These are phyloP conservation scores for Sphaerobolus stellatus DNA, from an alignment of 1,284 basidiomycete species.

Conservation along the genomic window DNA sequence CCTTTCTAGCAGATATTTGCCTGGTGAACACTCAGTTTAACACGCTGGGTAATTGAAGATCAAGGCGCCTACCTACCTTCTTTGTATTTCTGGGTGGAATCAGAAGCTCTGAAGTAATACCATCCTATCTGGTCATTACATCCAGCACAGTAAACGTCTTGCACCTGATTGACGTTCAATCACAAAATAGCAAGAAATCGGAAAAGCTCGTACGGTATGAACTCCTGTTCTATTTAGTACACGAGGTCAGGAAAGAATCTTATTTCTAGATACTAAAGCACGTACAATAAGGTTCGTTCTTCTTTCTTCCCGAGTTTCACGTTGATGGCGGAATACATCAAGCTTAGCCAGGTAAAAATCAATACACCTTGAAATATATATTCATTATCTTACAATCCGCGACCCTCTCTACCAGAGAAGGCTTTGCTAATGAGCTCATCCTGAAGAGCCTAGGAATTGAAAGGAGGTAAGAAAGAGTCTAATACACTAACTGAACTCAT, in stretches of 20 bases:
- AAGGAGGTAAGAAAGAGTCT: not conserved
- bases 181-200: conserved; percentile 7
- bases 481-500: not conserved
- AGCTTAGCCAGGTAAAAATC: conserved; percentile 37
- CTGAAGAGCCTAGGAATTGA: conserved; percentile 59
- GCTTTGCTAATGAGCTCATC: conserved; percentile 85
- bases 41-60: not conserved
- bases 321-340: conserved; percentile 78
- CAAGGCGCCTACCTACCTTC: conserved; percentile 54
- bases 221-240: conserved; percentile 2
- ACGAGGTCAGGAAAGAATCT: conserved; percentile 4
- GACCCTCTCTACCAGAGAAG: conserved; percentile 81
- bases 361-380: not conserved
- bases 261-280: conserved; percentile 12
- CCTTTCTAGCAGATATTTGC: conserved; percentile 81
- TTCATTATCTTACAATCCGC: conserved; percentile 63
- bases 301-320: conserved; percentile 73
- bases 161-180: conserved; percentile 36
- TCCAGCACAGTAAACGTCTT: conserved; percentile 75
- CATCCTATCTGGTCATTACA: conserved; percentile 80
- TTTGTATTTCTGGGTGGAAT: conserved; percentile 82
- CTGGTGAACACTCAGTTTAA: conserved; percentile 35
- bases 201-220: conserved; percentile 4
- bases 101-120: conserved; percentile 81
- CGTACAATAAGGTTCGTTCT: conserved; percentile 72